phyloP scores from a whole-genome alignment of 306 rosid species.

The Lupinus albus region DNA sequence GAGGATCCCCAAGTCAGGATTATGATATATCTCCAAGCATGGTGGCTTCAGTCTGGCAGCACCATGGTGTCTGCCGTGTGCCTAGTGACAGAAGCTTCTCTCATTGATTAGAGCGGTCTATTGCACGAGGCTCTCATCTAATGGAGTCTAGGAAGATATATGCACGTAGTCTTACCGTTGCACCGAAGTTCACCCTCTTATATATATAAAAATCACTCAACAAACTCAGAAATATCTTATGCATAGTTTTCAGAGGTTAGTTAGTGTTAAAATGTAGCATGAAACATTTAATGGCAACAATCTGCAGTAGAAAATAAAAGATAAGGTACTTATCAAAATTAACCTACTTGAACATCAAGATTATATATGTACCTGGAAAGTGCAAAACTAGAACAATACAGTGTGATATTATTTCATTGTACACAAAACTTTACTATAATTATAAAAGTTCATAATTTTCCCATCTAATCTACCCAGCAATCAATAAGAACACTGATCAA shows the following conservation, averaged over 20 bases:
- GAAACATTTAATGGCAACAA: conserved; percentile 47
- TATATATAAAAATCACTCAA: conserved; percentile 28
- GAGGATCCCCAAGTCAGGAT: not conserved
- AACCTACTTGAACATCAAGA: conserved; percentile 27
- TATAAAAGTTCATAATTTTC: conserved; percentile 26
- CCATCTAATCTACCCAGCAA: conserved; percentile 28
- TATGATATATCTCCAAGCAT: no score
- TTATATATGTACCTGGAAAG: not conserved
- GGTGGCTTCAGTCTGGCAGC: not conserved
- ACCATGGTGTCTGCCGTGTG: not conserved
- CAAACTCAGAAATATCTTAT: not conserved
- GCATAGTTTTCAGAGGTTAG: conserved; percentile 45
- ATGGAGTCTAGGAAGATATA: no score
- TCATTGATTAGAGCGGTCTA: no score
- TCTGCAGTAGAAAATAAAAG: conserved; percentile 49
- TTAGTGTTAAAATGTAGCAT: conserved; percentile 46
- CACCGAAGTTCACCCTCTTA: no score
- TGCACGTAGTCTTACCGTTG: no score
- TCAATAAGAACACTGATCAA: conserved; percentile 21
- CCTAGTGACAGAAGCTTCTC: not conserved
- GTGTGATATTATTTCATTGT: conserved; percentile 24
- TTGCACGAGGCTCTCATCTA: no score
- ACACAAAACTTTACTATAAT: conserved; percentile 13
- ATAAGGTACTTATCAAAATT: conserved; percentile 1
- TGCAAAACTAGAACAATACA: not conserved